Percentiles rank a stretch among this genome's conserved stretches.
phyloP scores from a whole-genome alignment of 306 rosid genomes.

The Macrotyloma uniflorum region DNA sequence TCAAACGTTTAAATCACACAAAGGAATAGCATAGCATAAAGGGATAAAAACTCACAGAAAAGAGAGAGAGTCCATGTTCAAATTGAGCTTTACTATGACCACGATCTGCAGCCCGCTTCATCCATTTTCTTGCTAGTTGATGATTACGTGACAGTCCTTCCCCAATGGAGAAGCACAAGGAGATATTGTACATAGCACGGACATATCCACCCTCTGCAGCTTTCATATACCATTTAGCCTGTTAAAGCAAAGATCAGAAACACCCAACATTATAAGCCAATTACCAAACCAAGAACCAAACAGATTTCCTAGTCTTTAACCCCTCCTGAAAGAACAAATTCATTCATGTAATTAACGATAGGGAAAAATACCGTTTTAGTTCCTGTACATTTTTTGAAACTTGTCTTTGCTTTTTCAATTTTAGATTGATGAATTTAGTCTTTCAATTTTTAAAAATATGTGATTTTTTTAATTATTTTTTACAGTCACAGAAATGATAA shows the following conservation, averaged over 20 bases:
- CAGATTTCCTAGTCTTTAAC: not conserved
- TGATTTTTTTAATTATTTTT: too few relatives aligned
- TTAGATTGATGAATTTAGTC: too few relatives aligned
- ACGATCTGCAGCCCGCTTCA: conserved; percentile 90
- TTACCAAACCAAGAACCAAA: conserved; percentile 2
- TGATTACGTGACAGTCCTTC: conserved; percentile 69
- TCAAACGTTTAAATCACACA: conserved; percentile 4
- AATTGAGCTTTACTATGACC: conserved; percentile 87
- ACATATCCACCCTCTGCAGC: conserved; percentile 89
- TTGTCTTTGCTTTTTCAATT: too few relatives aligned
- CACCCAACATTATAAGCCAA: conserved; percentile 7
- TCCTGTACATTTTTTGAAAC: too few relatives aligned
- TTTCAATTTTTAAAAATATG: too few relatives aligned
- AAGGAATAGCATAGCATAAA: not conserved
- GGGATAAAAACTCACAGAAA: conserved; percentile 60
- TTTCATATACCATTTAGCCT: conserved; percentile 87
- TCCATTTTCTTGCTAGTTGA: conserved; percentile 77
- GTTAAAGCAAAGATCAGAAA: conserved; percentile 31
- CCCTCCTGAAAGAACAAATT: not conserved
- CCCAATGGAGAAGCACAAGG: conserved; percentile 77
- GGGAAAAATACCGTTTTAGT: not conserved
- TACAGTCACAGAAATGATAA: too few relatives aligned
- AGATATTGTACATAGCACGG: conserved; percentile 88
- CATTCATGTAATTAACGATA: not conserved
- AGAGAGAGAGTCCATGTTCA: conserved; percentile 83